Percentiles rank a stretch among this genome's conserved stretches.
Conservation (phyloP, 257 asterid species). For the Capsicum chinense region DNA sequence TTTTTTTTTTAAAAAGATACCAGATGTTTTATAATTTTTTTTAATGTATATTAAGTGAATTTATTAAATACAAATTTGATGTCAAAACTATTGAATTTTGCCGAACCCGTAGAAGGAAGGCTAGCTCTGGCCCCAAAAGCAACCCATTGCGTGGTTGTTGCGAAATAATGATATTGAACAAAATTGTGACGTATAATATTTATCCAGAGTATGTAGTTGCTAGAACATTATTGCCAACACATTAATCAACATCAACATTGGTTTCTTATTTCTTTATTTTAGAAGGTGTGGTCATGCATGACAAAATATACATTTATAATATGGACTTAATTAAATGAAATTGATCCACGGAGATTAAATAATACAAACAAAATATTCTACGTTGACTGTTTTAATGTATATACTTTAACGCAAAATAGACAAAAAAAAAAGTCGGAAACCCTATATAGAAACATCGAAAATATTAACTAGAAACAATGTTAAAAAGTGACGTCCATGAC, state of each 20-base stretch:
- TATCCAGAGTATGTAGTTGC: neutral
- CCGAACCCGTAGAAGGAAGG: neutral
- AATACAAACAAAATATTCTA: neutral
- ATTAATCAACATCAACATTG: neutral
- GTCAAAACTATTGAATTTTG: neutral
- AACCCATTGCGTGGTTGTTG: neutral
- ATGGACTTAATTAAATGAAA: neutral
- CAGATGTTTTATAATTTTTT: too few relatives aligned
- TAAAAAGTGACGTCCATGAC: too few relatives aligned
- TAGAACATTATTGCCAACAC: neutral
- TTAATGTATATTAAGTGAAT: neutral
- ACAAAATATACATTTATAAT: neutral
- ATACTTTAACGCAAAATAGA: neutral
- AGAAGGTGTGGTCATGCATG: neutral
- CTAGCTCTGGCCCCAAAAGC: neutral
- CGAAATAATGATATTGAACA: neutral
- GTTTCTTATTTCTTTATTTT: neutral
- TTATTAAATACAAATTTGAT: neutral
- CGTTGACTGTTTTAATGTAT: neutral
- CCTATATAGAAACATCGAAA: neutral
- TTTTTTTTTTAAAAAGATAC: too few relatives aligned
- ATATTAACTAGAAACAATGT: too few relatives aligned
- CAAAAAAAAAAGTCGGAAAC: neutral
- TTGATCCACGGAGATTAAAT: neutral
- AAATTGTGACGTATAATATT: neutral